A percentile compares a stretch with the other conserved stretches of the same genome.
These are phyloP conservation scores for Botrytis deweyae DNA, from an alignment of 2,329 filamentous ascomycete species.

Conservation along the genomic window DNA sequence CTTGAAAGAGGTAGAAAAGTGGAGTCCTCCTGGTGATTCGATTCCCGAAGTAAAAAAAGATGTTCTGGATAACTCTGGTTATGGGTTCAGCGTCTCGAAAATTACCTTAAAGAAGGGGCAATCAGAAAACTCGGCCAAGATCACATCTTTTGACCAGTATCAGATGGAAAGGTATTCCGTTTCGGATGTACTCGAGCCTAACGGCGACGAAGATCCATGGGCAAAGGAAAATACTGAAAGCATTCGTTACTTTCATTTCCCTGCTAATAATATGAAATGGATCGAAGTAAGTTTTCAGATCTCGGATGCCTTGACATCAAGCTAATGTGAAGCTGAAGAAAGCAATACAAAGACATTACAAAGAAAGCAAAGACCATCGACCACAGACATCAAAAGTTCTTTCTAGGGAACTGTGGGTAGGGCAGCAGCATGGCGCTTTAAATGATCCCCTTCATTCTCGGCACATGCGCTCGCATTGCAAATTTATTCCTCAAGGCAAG, in stretches of 20 bases:
- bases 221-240: background rate
- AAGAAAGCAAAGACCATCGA: fast-evolving
- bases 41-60: fast-evolving
- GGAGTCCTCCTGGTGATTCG: background rate
- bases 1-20: background rate
- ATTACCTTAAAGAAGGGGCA: background rate
- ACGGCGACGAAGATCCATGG: fast-evolving
- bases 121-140: fast-evolving
- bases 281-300: background rate
- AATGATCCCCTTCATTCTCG: background rate
- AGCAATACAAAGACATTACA: background rate
- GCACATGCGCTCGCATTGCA: background rate
- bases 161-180: fast-evolving
- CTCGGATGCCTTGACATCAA: fast-evolving
- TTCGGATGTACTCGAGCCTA: background rate
- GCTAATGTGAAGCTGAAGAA: background rate
- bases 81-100: background rate
- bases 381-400: background rate
- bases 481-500: background rate
- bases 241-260: background rate
- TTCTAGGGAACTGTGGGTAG: background rate
- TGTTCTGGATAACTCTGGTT: background rate
- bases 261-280: background rate
- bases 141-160: background rate
- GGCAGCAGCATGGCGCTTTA: background rate